Evolutionary conservation across 495 filamentous ascomycete species (phyloP), one percentile per base, ranked within the genome.

Genomic region (Annulohypoxylon stygium): DNA sequence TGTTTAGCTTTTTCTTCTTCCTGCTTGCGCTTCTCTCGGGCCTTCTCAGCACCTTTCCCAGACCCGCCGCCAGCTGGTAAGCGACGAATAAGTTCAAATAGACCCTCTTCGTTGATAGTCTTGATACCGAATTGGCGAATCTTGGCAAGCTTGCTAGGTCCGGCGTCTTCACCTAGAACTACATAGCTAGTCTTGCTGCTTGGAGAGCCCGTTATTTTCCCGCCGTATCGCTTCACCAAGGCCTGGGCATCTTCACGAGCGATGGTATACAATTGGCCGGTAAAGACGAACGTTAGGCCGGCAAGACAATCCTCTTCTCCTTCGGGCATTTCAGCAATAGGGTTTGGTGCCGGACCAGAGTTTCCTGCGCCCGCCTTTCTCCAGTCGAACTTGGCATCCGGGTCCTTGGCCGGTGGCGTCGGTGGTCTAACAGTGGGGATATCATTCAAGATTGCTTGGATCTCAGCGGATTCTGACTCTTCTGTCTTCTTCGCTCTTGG

Each of bases 231-330:
- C 78, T 98, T 98, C 23, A 98, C 93, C 4, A 99, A 82, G 34
- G 87, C 88, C 68, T 95, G 92, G 25, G 90, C 97, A 65, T 97
- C 93, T n/a, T 94, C 92, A 61, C 96, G 89, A 26, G 90, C 91
- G 53, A 98, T 83, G 0, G 87, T 90, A 41, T 92, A 87, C 34
- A 97, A 84, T 18, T 97, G 82, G 23, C 96, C 96, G 12, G 96
- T 98, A 70, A 99, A 99, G n/a, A 99, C 96, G 75, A 99, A 99
- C 0, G 90, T 90, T 66, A 98, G 83, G n/a, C 96, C 97, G 48
- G 93, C 90, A 57, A 99, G 86, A 78, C 96, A 99, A 73, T 98
- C 95, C 14, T 96, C 93, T 59, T 89, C 91, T 7, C 96, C 96
- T 30, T 86, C 85, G 10, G 96, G 96, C 59, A 96, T 81, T 63